Evolutionary conservation across 352 stramenopile genomes (phyloP).

Genomic region (Phytophthora kernoviae): DNA sequence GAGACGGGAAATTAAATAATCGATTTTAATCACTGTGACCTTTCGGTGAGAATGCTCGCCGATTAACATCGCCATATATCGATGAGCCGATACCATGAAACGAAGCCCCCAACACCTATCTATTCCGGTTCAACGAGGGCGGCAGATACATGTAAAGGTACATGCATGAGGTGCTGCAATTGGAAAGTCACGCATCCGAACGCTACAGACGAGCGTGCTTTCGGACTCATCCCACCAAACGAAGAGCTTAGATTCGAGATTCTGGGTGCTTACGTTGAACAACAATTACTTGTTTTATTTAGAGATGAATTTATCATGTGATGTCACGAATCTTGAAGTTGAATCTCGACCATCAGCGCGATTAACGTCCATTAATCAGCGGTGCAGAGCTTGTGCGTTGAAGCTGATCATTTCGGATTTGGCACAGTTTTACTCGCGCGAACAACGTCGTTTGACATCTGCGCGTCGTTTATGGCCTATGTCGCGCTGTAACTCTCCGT

Average conservation of each 20-base stretch:
- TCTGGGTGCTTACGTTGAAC: background rate
- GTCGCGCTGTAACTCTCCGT: background rate
- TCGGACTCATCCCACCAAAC: background rate
- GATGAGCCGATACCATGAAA: no score
- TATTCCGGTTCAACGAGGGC: no score
- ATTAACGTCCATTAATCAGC: conserved; percentile 9
- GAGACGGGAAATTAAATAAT: background rate
- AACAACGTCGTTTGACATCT: background rate
- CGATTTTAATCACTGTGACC: background rate
- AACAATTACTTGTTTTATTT: background rate
- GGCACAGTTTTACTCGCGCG: background rate
- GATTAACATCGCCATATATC: no score
- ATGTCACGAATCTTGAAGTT: conserved; percentile 11
- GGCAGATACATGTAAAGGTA: no score
- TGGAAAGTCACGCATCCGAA: background rate
- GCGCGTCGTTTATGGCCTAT: background rate
- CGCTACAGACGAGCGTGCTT: background rate
- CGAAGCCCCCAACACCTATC: no score
- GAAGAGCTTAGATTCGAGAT: conserved; percentile 4
- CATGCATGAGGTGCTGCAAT: background rate
- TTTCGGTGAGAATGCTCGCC: background rate
- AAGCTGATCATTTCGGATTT: background rate
- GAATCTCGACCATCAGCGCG: conserved; percentile 4
- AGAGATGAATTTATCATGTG: background rate
- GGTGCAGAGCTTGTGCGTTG: background rate